Percentiles rank a stretch among this genome's conserved stretches.
Conservation (phyloP, 1,139 yeast genomes). For the Eremothecium coryli region DNA sequence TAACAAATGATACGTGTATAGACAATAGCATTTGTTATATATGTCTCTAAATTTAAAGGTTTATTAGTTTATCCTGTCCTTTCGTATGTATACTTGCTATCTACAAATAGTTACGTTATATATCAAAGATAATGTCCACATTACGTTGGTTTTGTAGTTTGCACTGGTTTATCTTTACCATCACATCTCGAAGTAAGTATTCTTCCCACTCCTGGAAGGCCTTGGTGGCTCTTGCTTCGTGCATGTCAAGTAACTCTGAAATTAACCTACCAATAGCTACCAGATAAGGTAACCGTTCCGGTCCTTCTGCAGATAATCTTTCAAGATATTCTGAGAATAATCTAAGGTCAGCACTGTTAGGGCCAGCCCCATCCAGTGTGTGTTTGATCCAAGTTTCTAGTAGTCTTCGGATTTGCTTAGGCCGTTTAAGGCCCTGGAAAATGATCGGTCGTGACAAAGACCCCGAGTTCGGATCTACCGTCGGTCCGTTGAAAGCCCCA, state of each 20-base stretch:
- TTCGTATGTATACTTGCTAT: too few species aligned
- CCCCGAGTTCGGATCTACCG: conserved; percentile 20
- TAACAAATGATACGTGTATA: neutral
- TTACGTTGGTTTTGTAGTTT: conserved; percentile 3
- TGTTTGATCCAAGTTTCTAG: conserved; percentile 43
- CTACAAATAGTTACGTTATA: too few species aligned
- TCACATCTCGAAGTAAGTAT: conserved; percentile 17
- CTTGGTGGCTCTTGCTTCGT: conserved; percentile 6
- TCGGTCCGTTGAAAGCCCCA: conserved; percentile 17
- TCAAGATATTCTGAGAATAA: conserved; percentile 32
- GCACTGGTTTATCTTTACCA: conserved; percentile 19
- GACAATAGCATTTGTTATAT: too few species aligned
- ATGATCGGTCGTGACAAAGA: conserved; percentile 30
- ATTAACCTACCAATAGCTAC: conserved; percentile 19
- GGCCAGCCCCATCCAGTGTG: conserved; percentile 41
- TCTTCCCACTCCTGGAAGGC: conserved; percentile 29
- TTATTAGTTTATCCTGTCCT: too few species aligned
- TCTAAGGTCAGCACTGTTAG: conserved; percentile 47
- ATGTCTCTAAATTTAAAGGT: too few species aligned
- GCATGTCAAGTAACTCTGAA: conserved; percentile 17
- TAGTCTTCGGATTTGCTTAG: conserved; percentile 33
- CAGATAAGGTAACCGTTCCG: conserved; percentile 18
- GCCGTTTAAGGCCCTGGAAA: conserved; percentile 32
- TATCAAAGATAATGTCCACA: neutral
- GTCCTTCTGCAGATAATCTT: conserved; percentile 17